Evolutionary conservation across 1,139 yeast genomes (phyloP).

Genomic region (Maudiozyma humilis): DNA sequence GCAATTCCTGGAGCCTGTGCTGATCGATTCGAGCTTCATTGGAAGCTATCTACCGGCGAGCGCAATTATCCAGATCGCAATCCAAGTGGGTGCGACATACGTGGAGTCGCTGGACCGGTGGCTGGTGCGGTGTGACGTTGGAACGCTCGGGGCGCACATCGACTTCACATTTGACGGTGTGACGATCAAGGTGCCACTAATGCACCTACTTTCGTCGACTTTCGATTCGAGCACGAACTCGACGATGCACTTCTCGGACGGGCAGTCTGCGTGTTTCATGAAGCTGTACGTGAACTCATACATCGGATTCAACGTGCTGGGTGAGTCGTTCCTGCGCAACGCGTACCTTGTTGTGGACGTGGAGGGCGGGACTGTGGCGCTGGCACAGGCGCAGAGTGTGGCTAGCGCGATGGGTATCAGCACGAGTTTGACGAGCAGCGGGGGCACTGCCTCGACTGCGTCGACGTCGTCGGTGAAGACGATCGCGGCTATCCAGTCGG

Average conservation of each 20-base stretch:
- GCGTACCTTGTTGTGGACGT: slow-evolving; percentile 62
- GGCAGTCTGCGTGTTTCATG: slow-evolving; percentile 54
- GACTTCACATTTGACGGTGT: slow-evolving; percentile 49
- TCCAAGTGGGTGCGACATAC: slow-evolving; percentile 67
- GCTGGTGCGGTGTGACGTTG: slow-evolving; percentile 57
- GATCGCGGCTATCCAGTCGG: slow-evolving; percentile 33
- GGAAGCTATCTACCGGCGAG: slow-evolving; percentile 52
- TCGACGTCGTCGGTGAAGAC: slow-evolving; percentile 5
- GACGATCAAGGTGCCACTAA: slow-evolving; percentile 45
- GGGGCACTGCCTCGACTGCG: background rate
- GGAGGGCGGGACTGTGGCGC: slow-evolving; percentile 49
- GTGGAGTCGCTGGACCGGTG: slow-evolving; percentile 44
- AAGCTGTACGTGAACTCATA: slow-evolving; percentile 44
- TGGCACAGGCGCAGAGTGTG: slow-evolving; percentile 38
- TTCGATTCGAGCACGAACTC: slow-evolving; percentile 22
- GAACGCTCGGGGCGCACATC: slow-evolving; percentile 45
- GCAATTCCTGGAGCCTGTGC: slow-evolving; percentile 42
- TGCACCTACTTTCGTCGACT: slow-evolving; percentile 42
- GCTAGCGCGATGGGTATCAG: background rate
- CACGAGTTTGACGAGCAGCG: background rate
- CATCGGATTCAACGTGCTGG: slow-evolving; percentile 51
- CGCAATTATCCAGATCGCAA: slow-evolving; percentile 54
- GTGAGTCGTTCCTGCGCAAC: slow-evolving; percentile 50
- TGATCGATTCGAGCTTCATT: slow-evolving; percentile 53
- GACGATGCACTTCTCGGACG: slow-evolving; percentile 42